These are phyloP conservation scores for Calocybe cyanea DNA, from an alignment of 768 basidiomycete genomes.

Conservation along the genomic window DNA sequence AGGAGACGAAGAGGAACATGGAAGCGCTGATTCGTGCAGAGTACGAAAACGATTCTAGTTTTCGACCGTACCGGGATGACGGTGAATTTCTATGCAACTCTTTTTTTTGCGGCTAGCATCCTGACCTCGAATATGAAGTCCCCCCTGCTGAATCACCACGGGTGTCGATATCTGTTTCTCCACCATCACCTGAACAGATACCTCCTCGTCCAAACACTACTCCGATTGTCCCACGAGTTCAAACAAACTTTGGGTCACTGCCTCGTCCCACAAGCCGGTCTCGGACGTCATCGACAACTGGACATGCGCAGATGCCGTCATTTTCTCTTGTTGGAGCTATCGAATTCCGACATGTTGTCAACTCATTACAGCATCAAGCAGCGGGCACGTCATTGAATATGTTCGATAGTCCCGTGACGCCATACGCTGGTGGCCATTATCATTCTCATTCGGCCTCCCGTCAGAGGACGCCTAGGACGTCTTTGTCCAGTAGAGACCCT, in stretches of 20 bases:
- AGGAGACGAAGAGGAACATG: slow-evolving; percentile 39
- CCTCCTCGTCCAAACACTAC: slow-evolving; percentile 37
- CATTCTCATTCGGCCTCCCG: slow-evolving; percentile 32
- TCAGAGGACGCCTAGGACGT: slow-evolving; percentile 20
- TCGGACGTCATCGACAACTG: slow-evolving; percentile 21
- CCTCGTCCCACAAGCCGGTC: slow-evolving; percentile 7
- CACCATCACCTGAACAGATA: slow-evolving; percentile 28
- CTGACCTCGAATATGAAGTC: slow-evolving; percentile 5
- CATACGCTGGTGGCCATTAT: slow-evolving; percentile 76
- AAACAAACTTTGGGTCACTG: slow-evolving; percentile 48
- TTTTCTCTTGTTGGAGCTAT: slow-evolving; percentile 93
- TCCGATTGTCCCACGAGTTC: slow-evolving; percentile 31
- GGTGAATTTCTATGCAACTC: slow-evolving; percentile 33
- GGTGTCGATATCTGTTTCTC: slow-evolving; percentile 19
- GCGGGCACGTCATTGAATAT: slow-evolving; percentile 51
- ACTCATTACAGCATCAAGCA: slow-evolving; percentile 71
- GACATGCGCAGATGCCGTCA: slow-evolving; percentile 59
- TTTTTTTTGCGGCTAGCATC: background rate
- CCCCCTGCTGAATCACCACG: slow-evolving; percentile 9
- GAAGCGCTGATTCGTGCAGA: slow-evolving; percentile 58
- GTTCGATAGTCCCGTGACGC: slow-evolving; percentile 65
- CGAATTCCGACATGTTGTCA: slow-evolving; percentile 91
- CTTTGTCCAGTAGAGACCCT: slow-evolving; percentile 29
- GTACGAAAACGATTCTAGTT: slow-evolving; percentile 46
- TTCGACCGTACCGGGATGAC: slow-evolving; percentile 59